A percentile compares a stretch with the other conserved stretches of the same genome.
Conservation (phyloP, 768 basidiomycete genomes). For the Agaricus sinodeliciosus region DNA sequence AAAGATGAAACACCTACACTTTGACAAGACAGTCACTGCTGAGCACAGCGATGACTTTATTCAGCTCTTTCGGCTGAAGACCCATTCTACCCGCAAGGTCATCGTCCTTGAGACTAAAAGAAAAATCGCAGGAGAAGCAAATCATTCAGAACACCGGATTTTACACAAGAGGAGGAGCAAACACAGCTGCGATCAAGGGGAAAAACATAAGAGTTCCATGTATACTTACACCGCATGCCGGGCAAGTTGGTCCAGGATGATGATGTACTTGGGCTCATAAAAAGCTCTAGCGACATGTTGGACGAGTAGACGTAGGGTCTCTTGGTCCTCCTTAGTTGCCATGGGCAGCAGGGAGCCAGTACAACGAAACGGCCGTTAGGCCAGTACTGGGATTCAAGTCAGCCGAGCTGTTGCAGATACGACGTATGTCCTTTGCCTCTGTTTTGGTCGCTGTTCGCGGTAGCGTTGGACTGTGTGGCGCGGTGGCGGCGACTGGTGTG, state of each 20-base stretch:
- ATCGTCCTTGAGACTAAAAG: constrained; percentile 80
- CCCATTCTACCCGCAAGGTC: constrained; percentile 90
- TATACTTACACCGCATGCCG: constrained; percentile 90
- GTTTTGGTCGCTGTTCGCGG: too few relatives aligned
- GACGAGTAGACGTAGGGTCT: constrained; percentile 79
- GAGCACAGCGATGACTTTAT: constrained; percentile 81
- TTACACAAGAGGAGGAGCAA: constrained; percentile 8
- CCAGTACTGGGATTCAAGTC: not conserved
- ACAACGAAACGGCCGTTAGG: not conserved
- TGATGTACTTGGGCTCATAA: constrained; percentile 88
- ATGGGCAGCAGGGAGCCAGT: constrained; percentile 22
- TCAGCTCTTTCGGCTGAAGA: constrained; percentile 82
- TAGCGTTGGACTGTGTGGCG: not conserved
- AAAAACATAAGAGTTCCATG: constrained; percentile 16
- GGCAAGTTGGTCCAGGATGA: constrained; percentile 91
- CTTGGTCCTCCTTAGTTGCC: constrained; percentile 75
- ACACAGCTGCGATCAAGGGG: constrained; percentile 11
- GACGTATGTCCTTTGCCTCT: not conserved
- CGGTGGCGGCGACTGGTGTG: not conserved
- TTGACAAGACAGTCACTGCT: constrained; percentile 73
- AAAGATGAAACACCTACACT: constrained; percentile 45
- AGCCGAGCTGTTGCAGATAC: not conserved
- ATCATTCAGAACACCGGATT: constrained; percentile 9
- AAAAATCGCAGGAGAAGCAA: not conserved
- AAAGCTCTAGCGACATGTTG: constrained; percentile 92